These are phyloP conservation scores for Chaetomium sp. DNA, from an alignment of 2,329 filamentous ascomycete genomes.

Conservation along the genomic window DNA sequence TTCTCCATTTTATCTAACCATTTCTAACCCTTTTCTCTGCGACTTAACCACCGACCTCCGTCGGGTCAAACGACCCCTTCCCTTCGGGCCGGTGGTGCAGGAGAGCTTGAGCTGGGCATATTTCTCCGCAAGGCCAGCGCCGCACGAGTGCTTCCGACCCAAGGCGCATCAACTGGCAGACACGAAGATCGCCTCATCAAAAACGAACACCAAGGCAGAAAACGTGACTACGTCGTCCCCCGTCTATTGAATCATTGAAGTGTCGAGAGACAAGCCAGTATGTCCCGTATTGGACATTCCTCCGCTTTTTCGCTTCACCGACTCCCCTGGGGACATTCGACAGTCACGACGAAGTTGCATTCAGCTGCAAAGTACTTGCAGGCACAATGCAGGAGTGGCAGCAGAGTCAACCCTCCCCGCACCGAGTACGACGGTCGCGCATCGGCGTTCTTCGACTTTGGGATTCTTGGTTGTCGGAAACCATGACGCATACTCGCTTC, in stretches of 20 bases:
- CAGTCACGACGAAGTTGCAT: background rate
- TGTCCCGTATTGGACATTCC: background rate
- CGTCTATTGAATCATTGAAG: background rate
- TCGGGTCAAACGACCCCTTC: background rate
- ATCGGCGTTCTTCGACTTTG: background rate
- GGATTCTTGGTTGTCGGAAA: too few species aligned
- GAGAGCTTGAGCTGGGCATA: background rate
- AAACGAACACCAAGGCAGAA: background rate
- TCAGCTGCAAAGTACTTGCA: slow-evolving; percentile 15
- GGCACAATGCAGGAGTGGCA: background rate
- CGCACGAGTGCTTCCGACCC: slow-evolving; percentile 4
- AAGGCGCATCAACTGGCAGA: slow-evolving; percentile 8
- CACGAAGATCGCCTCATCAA: background rate
- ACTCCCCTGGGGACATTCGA: background rate
- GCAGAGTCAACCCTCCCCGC: background rate
- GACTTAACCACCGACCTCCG: background rate
- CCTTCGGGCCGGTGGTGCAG: background rate
- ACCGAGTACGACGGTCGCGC: background rate
- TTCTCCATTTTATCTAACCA: background rate
- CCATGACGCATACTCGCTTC: slow-evolving; percentile 1
- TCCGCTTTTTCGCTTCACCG: slow-evolving; percentile 10
- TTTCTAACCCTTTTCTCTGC: background rate
- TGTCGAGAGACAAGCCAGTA: background rate
- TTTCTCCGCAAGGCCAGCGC: slow-evolving; percentile 10
- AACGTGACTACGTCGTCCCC: background rate